phyloP scores from a whole-genome alignment of 2,329 filamentous ascomycete species.

The Rhynchosporium graminicola region DNA sequence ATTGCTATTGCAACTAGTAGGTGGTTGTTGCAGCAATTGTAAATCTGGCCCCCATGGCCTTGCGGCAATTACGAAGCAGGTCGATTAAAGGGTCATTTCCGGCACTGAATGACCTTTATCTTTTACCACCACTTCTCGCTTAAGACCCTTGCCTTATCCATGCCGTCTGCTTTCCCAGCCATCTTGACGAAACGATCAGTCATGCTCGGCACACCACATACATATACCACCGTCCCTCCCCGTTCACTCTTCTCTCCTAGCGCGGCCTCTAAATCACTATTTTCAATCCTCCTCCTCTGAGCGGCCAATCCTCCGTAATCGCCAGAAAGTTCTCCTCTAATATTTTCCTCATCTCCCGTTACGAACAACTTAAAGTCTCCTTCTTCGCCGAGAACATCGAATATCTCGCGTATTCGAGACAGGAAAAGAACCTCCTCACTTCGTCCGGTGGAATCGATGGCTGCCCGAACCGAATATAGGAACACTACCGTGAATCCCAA shows the following conservation, averaged over 20 bases:
- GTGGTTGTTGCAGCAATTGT: too few species aligned
- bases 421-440: slow-evolving; percentile 53
- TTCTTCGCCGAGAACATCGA: slow-evolving; percentile 42
- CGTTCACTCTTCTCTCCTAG: slow-evolving; percentile 43
- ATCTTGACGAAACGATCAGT: slow-evolving; percentile 62
- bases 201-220: slow-evolving; percentile 70
- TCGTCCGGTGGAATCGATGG: slow-evolving; percentile 37
- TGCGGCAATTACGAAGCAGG: too few species aligned
- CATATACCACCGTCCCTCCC: slow-evolving; percentile 56
- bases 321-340: slow-evolving; percentile 13
- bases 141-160: slow-evolving; percentile 52
- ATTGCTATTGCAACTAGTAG: too few species aligned
- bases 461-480: slow-evolving; percentile 27
- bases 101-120: not conserved
- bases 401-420: slow-evolving; percentile 48
- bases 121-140: slow-evolving; percentile 65
- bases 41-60: too few species aligned
- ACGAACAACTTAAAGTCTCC: slow-evolving; percentile 51
- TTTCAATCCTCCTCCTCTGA: slow-evolving; percentile 45
- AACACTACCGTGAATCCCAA: slow-evolving; percentile 28
- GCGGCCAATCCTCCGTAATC: slow-evolving; percentile 36
- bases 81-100: too few species aligned
- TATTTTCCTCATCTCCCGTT: slow-evolving; percentile 19
- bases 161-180: slow-evolving; percentile 43
- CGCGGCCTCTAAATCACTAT: slow-evolving; percentile 46